phyloP scores from a whole-genome alignment of 2,329 filamentous ascomycete species.

The Claviceps purpurea region DNA sequence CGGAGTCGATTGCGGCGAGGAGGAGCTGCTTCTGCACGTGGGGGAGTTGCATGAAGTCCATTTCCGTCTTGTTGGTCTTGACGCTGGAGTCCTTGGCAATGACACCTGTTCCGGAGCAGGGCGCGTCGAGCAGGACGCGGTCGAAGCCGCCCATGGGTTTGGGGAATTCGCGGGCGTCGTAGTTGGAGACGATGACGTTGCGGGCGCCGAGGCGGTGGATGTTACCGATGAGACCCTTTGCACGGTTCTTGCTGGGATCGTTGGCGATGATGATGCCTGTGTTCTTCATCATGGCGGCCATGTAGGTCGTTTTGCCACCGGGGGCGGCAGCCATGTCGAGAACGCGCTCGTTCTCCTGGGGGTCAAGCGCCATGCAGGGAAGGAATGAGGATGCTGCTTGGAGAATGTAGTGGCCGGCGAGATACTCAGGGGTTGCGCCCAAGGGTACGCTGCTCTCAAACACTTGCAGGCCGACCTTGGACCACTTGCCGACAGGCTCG shows the following conservation, averaged over 20 bases:
- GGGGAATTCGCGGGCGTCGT: conserved; percentile 89
- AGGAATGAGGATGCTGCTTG: conserved; percentile 95
- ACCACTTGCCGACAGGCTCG: conserved; percentile 97
- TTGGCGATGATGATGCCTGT: conserved; percentile 93
- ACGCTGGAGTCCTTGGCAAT: conserved; percentile 94
- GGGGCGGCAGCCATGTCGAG: conserved; percentile 46
- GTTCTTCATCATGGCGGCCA: conserved; percentile 65
- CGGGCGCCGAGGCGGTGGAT: conserved; percentile 87
- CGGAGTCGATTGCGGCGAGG: conserved; percentile 85
- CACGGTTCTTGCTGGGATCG: conserved; percentile 84
- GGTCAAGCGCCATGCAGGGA: conserved; percentile 91
- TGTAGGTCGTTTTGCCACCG: conserved; percentile 21
- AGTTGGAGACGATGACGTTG: conserved; percentile 91
- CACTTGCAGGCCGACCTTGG: conserved; percentile 90
- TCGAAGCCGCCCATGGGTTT: conserved; percentile 93
- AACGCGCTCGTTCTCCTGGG: conserved; percentile 81
- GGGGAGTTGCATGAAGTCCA: conserved; percentile 84
- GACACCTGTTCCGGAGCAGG: conserved; percentile 92
- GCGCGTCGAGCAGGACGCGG: conserved; percentile 83
- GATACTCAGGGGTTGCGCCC: conserved; percentile 92
- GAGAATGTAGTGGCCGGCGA: conserved; percentile 94
- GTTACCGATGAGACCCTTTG: conserved; percentile 96
- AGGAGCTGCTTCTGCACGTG: conserved; percentile 93
- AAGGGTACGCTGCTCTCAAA: conserved; percentile 80
- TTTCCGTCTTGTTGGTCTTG: conserved; percentile 96